Conservation (phyloP, 305 asterid species). For the Stenogyne calaminthoides region DNA sequence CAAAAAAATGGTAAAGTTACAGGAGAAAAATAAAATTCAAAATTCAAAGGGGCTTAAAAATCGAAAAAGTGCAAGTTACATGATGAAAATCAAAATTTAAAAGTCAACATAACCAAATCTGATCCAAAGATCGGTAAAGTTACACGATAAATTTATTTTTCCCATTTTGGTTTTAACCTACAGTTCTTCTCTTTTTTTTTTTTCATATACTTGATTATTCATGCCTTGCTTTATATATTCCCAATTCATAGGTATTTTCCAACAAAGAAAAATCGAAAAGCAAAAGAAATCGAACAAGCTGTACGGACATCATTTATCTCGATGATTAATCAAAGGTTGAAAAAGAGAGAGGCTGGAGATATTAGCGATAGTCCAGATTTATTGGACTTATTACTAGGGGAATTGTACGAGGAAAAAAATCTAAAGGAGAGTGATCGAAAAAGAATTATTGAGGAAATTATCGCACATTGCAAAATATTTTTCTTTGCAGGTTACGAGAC, state of each 20-base stretch:
- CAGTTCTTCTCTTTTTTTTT: too few relatives aligned
- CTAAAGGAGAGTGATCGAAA: slow-evolving; percentile 1
- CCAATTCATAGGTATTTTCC: slow-evolving; percentile 22
- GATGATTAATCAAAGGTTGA: slow-evolving; percentile 37
- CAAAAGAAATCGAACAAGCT: slow-evolving; percentile 39
- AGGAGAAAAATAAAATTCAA: too few relatives aligned
- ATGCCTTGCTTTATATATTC: background rate
- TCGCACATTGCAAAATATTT: slow-evolving; percentile 27
- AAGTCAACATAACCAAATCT: too few relatives aligned
- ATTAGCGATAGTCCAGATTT: background rate
- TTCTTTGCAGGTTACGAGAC: slow-evolving; percentile 36
- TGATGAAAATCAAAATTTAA: too few relatives aligned
- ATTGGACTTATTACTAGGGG: slow-evolving; percentile 28
- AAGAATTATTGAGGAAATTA: slow-evolving; percentile 28
- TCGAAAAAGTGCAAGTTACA: too few relatives aligned
- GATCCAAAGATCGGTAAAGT: too few relatives aligned
- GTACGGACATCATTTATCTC: slow-evolving; percentile 30
- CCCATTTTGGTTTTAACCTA: too few relatives aligned
- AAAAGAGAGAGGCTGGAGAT: slow-evolving; percentile 31
- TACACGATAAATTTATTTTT: too few relatives aligned
- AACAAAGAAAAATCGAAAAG: slow-evolving; percentile 43
- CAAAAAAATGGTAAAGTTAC: too few relatives aligned
- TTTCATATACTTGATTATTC: background rate
- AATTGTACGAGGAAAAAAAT: background rate
- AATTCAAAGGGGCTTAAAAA: too few relatives aligned